phyloP scores from a whole-genome alignment of 2,329 filamentous ascomycete genomes.

The Knufia fluminis region DNA sequence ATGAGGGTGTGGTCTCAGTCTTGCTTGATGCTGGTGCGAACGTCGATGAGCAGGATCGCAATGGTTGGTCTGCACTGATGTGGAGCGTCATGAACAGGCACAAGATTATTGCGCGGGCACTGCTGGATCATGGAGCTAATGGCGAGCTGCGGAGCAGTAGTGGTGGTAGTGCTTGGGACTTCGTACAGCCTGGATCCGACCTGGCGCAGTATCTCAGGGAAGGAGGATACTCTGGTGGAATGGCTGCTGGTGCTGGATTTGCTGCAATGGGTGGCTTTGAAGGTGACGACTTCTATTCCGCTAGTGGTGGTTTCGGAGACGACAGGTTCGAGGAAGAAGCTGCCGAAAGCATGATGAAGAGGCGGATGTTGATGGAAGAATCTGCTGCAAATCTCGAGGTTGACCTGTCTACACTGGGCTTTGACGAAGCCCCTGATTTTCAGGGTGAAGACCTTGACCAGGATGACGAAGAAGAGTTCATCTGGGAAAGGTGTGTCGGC shows the following conservation, averaged over 20 bases:
- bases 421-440: constrained; percentile 86
- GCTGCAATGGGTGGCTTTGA: constrained; percentile 47
- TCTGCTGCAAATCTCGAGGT: constrained; percentile 95
- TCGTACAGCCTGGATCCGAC: constrained; percentile 88
- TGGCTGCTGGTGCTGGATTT: constrained; percentile 48
- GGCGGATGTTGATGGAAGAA: constrained; percentile 95
- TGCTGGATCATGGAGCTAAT: constrained; percentile 90
- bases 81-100: constrained; percentile 99
- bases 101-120: constrained; percentile 85
- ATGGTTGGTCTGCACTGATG: constrained; percentile 97
- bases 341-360: constrained; percentile 89
- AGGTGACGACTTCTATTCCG: constrained; percentile 76
- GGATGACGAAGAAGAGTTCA: constrained; percentile 83
- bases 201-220: constrained; percentile 93
- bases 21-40: constrained; percentile 77
- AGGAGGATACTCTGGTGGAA: constrained; percentile 62
- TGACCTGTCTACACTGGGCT: constrained; percentile 85
- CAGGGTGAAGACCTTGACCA: constrained; percentile 56
- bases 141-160: constrained; percentile 90
- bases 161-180: constrained; percentile 89
- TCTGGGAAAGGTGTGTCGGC: constrained; percentile 87
- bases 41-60: constrained; percentile 88
- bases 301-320: constrained; percentile 65
- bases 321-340: constrained; percentile 95
- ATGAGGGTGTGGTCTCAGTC: constrained; percentile 76